Percentiles rank a stretch among this genome's conserved stretches.
These are phyloP conservation scores for Neurospora sp. DNA, from an alignment of 495 filamentous ascomycete species.

Conservation along the genomic window DNA sequence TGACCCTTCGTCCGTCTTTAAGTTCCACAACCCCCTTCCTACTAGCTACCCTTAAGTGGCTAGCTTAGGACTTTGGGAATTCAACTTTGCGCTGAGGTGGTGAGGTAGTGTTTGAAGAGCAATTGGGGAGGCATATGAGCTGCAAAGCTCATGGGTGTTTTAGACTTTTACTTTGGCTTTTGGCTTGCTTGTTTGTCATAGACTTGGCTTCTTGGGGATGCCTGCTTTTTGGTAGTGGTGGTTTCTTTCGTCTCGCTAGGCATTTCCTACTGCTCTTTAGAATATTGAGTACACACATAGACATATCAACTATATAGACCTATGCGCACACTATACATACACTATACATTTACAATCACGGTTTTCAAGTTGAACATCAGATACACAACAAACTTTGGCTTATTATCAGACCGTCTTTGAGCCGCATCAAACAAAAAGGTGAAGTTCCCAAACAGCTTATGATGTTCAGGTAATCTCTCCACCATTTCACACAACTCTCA, in stretches of 20 bases:
- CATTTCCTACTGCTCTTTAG: not conserved
- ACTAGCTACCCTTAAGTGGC: not conserved
- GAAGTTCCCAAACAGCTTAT: not conserved
- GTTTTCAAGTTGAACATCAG: not conserved
- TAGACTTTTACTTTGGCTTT: not conserved
- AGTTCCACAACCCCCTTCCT: conserved; percentile 9
- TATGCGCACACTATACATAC: not conserved
- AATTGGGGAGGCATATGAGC: not conserved
- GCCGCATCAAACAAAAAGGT: not conserved
- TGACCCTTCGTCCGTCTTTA: conserved; percentile 21
- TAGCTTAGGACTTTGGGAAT: not conserved
- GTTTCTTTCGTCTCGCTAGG: not conserved
- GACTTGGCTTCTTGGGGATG: not conserved
- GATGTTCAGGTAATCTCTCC: too few species aligned
- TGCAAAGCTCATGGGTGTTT: not conserved
- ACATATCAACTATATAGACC: not conserved
- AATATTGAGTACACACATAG: not conserved
- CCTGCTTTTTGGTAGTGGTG: not conserved
- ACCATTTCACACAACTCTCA: too few species aligned
- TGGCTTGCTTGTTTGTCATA: not conserved
- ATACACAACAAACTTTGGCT: not conserved
- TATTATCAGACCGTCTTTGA: not conserved
- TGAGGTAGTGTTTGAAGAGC: not conserved
- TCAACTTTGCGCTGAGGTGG: not conserved
- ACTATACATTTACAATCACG: not conserved